Evolutionary conservation across 2,329 filamentous ascomycete genomes (phyloP).

Genomic region (Colletotrichum orbiculare): DNA sequence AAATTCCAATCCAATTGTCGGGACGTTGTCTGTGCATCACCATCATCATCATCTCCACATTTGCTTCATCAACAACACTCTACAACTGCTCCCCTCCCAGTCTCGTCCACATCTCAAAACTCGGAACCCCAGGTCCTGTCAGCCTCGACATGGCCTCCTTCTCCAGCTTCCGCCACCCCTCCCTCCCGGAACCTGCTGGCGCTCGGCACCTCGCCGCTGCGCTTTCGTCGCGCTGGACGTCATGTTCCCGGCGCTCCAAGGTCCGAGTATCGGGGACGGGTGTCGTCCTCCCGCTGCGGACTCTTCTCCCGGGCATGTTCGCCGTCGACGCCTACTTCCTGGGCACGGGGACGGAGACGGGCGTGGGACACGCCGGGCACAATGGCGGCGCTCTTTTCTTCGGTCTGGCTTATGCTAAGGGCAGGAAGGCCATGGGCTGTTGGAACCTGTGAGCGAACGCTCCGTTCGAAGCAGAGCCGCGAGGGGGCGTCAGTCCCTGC

Average conservation of each 20-base stretch:
- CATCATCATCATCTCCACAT: too few relatives aligned
- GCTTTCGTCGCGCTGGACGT: slow-evolving; percentile 8
- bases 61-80: too few relatives aligned
- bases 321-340: slow-evolving; percentile 25
- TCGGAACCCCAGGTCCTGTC: too few relatives aligned
- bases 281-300: slow-evolving; percentile 18
- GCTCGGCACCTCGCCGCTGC: too few relatives aligned
- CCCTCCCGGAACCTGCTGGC: too few relatives aligned
- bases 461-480: too few relatives aligned
- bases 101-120: too few relatives aligned
- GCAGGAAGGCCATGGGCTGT: slow-evolving; percentile 7
- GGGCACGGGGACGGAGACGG: slow-evolving; percentile 23
- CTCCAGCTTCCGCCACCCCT: slow-evolving; percentile 1
- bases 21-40: too few relatives aligned
- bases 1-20: too few relatives aligned
- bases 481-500: too few relatives aligned
- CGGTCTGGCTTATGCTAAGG: slow-evolving; percentile 24
- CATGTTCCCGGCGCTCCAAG: slow-evolving; percentile 24
- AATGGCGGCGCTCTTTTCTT: slow-evolving; percentile 32
- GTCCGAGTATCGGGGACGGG: slow-evolving; percentile 27
- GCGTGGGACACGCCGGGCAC: slow-evolving; percentile 28
- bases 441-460: slow-evolving; percentile 17
- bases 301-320: slow-evolving; percentile 22
- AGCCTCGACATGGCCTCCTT: slow-evolving; percentile 12
- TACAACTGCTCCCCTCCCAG: too few relatives aligned